These are phyloP conservation scores for Beauveria caledonica DNA, from an alignment of 2,329 filamentous ascomycete genomes.

Conservation along the genomic window DNA sequence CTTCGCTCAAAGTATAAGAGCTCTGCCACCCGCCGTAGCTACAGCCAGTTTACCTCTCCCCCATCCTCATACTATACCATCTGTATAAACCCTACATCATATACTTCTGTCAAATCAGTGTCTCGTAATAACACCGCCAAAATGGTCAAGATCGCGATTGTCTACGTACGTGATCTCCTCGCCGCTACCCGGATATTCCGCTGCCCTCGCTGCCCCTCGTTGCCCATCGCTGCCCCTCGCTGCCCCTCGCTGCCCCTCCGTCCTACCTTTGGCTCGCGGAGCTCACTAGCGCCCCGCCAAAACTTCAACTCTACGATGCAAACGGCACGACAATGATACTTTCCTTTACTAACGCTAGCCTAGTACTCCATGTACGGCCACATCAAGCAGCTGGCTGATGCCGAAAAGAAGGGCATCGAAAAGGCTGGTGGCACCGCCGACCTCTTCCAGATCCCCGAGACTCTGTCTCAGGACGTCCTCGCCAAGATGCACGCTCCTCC, in stretches of 20 bases:
- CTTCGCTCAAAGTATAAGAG: conserved; percentile 7
- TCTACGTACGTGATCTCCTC: conserved; percentile 56
- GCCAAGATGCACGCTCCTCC: conserved; percentile 82
- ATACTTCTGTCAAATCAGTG: conserved; percentile 18
- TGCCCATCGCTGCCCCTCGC: background rate
- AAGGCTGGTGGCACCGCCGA: conserved; percentile 75
- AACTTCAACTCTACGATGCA: background rate
- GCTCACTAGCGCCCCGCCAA: background rate
- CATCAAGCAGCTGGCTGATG: conserved; percentile 73
- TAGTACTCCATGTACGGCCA: conserved; percentile 95
- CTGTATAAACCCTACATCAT: background rate
- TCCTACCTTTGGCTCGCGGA: background rate
- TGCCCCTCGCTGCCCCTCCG: background rate
- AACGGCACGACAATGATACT: background rate
- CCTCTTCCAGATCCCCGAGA: conserved; percentile 84
- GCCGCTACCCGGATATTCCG: background rate
- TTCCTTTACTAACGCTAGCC: background rate
- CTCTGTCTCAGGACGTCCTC: conserved; percentile 75
- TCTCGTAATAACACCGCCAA: conserved; percentile 27
- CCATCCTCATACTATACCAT: background rate
- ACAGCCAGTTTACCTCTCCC: background rate
- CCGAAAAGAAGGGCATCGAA: conserved; percentile 85
- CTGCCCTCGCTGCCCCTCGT: background rate
- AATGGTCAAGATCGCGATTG: conserved; percentile 89
- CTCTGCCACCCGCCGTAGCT: background rate